Conservation (phyloP, 2,329 filamentous ascomycete genomes). For the Fusarium domesticum region DNA sequence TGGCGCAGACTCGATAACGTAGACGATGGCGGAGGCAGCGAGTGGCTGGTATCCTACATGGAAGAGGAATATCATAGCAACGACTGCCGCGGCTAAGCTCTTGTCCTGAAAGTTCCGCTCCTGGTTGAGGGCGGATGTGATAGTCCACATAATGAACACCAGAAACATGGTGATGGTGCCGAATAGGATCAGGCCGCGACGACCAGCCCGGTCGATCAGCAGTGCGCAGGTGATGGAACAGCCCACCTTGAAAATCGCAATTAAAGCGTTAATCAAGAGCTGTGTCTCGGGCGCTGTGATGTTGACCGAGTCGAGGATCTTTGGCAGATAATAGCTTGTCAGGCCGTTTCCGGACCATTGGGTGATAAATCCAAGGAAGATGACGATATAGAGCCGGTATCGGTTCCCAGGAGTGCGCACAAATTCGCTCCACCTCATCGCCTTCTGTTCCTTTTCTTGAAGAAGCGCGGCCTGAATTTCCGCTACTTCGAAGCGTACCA, state of each 20-base stretch:
- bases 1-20: slow-evolving; percentile 51
- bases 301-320: slow-evolving; percentile 38
- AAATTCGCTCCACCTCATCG: slow-evolving; percentile 56
- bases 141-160: slow-evolving; percentile 33
- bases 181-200: slow-evolving; percentile 4
- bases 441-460: slow-evolving; percentile 50
- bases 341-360: slow-evolving; percentile 65
- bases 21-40: slow-evolving; percentile 47
- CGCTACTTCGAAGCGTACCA: slow-evolving; percentile 61
- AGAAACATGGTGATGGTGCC: slow-evolving; percentile 28
- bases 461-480: slow-evolving; percentile 62
- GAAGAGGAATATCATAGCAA: slow-evolving; percentile 30
- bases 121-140: slow-evolving; percentile 29
- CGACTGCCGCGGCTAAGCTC: slow-evolving; percentile 26
- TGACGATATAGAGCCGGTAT: slow-evolving; percentile 55
- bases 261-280: slow-evolving; percentile 19
- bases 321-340: slow-evolving; percentile 61
- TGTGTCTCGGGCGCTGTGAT: slow-evolving; percentile 9
- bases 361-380: slow-evolving; percentile 61
- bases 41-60: slow-evolving; percentile 50
- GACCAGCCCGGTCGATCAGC: slow-evolving; percentile 17
- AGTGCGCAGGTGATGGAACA: slow-evolving; percentile 15
- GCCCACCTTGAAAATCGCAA: slow-evolving; percentile 17
- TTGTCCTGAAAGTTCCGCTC: slow-evolving; percentile 16
- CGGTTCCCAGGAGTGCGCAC: slow-evolving; percentile 61